These are phyloP conservation scores for Termitomyces sp. DNA, from an alignment of 768 basidiomycete genomes.

Conservation along the genomic window DNA sequence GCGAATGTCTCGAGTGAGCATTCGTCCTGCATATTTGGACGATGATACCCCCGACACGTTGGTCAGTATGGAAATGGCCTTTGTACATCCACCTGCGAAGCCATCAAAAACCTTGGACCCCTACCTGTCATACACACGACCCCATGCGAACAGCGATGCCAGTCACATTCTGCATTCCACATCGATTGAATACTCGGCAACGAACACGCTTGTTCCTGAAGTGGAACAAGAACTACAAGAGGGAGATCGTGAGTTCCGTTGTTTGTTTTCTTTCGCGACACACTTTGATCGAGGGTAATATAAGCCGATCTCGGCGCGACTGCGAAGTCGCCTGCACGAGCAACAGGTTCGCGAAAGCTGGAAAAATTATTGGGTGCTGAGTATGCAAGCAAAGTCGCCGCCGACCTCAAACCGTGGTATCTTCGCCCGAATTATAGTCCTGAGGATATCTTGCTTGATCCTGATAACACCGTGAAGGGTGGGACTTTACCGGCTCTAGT, in stretches of 20 bases:
- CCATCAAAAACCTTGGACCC: slow-evolving; percentile 3
- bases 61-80: slow-evolving; percentile 55
- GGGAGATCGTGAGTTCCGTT: slow-evolving; percentile 33
- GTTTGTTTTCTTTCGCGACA: background rate
- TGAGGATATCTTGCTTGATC: slow-evolving; percentile 81
- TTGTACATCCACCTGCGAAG: slow-evolving; percentile 12
- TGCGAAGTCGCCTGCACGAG: slow-evolving; percentile 31
- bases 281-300: background rate
- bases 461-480: slow-evolving; percentile 80
- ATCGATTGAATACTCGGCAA: slow-evolving; percentile 5
- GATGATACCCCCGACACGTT: slow-evolving; percentile 36
- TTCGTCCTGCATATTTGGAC: slow-evolving; percentile 39
- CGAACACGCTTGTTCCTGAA: slow-evolving; percentile 13
- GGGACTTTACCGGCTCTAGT: slow-evolving; percentile 86
- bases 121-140: slow-evolving; percentile 16
- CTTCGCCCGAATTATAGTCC: slow-evolving; percentile 77
- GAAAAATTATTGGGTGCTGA: slow-evolving; percentile 65
- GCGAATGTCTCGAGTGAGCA: slow-evolving; percentile 70
- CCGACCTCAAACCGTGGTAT: slow-evolving; percentile 72
- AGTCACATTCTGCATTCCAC: slow-evolving; percentile 6
- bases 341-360: slow-evolving; percentile 52
- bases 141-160: slow-evolving; percentile 12
- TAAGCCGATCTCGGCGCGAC: slow-evolving; percentile 9
- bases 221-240: slow-evolving; percentile 12
- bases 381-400: slow-evolving; percentile 42